A percentile compares a stretch with the other conserved stretches of the same genome.
Conservation (phyloP, 768 basidiomycete genomes). For the Mycena metata region DNA sequence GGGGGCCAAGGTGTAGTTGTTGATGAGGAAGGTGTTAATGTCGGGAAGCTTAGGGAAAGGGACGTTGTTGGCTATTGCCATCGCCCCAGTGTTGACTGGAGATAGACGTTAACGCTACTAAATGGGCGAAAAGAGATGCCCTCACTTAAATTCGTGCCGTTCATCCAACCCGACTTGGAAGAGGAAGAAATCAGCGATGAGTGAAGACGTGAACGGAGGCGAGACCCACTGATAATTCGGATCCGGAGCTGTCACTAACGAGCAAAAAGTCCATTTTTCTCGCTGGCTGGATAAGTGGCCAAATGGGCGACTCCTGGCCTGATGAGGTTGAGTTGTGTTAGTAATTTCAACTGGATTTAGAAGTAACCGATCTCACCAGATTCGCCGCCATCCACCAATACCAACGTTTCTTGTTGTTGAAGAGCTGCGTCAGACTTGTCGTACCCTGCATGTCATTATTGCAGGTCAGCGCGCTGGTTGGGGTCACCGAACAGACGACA, state of each 20-base stretch:
- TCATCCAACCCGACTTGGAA: constrained; percentile 28
- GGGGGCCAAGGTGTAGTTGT: constrained; percentile 24
- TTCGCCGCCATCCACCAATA: constrained; percentile 22
- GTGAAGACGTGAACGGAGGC: constrained; percentile 2
- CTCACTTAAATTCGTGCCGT: constrained; percentile 24
- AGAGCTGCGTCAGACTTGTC: constrained; percentile 12
- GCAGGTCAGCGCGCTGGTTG: constrained; percentile 11
- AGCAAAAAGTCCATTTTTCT: constrained; percentile 27
- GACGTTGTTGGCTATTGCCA: constrained; percentile 22
- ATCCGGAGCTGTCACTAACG: constrained; percentile 19
- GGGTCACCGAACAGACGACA: neutral
- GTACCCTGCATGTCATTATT: constrained; percentile 20
- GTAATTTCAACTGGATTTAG: neutral
- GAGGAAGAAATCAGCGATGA: constrained; percentile 1
- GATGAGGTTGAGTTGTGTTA: neutral
- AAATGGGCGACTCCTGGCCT: constrained; percentile 23
- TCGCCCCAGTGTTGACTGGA: constrained; percentile 26
- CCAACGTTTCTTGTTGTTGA: constrained; percentile 22
- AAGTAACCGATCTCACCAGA: constrained; percentile 19
- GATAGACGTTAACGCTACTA: constrained; percentile 3
- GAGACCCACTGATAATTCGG: constrained; percentile 20
- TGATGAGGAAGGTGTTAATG: constrained; percentile 24
- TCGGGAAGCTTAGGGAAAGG: constrained; percentile 25
- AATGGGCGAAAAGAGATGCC: constrained; percentile 4
- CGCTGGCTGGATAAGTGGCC: constrained; percentile 22